Evolutionary conservation across 495 filamentous ascomycete genomes (phyloP).

Genomic region (Aspergillus baeticus): DNA sequence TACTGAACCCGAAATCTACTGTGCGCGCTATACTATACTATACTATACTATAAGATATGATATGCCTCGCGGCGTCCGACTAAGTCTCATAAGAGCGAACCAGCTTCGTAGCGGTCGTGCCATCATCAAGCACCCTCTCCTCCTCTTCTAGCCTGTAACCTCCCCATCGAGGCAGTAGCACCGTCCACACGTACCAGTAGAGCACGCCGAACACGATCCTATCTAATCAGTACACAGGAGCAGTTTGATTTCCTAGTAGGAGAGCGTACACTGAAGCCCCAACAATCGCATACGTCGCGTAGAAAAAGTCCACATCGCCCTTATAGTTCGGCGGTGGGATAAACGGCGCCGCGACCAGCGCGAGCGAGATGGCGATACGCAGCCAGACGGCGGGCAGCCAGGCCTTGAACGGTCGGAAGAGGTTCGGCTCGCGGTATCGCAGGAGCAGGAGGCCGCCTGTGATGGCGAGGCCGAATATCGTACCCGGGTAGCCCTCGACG

Average conservation of each 20-base stretch:
- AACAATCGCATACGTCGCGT: conserved; percentile 73
- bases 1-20: too few species aligned
- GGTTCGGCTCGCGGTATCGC: conserved; percentile 57
- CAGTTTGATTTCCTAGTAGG: too few species aligned
- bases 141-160: conserved; percentile 60
- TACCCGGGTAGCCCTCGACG: conserved; percentile 67
- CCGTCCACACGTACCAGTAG: conserved; percentile 74
- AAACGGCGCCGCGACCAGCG: conserved; percentile 35
- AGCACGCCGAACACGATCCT: conserved; percentile 60
- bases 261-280: conserved; percentile 69
- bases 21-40: too few species aligned
- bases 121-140: conserved; percentile 55
- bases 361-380: conserved; percentile 32
- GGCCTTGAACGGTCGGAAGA: conserved; percentile 67
- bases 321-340: conserved; percentile 48
- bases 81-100: conserved; percentile 28
- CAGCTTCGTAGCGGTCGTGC: conserved; percentile 57
- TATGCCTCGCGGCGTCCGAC: too few species aligned
- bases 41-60: too few species aligned
- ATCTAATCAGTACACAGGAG: conserved; percentile 7
- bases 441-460: conserved; percentile 62
- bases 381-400: conserved; percentile 52
- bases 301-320: conserved; percentile 59
- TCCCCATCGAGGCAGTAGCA: conserved; percentile 57
- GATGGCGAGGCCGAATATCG: conserved; percentile 58